phyloP scores from a whole-genome alignment of 2,329 filamentous ascomycete species.

The Botrytis galanthina region DNA sequence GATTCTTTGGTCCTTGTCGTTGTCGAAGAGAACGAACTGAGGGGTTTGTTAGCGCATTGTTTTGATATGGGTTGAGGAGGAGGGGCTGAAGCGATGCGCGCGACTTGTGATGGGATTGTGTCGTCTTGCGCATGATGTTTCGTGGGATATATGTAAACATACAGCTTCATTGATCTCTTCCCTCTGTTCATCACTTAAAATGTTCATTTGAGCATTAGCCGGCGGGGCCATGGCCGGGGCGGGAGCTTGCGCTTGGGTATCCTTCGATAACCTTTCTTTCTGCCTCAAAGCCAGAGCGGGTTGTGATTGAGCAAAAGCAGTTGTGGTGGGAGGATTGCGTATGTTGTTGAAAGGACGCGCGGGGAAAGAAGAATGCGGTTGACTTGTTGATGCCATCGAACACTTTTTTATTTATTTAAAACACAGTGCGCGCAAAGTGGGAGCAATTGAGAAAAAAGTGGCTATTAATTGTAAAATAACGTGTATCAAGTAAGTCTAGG shows the following conservation, averaged over 20 bases:
- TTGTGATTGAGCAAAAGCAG: slow-evolving; percentile 40
- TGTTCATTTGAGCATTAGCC: slow-evolving; percentile 28
- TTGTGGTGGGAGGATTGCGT: slow-evolving; percentile 37
- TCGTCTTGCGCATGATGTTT: background rate
- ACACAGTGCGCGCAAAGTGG: slow-evolving; percentile 5
- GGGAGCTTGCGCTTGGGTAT: slow-evolving; percentile 21
- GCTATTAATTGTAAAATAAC: slow-evolving; percentile 2
- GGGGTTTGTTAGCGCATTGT: slow-evolving; percentile 6
- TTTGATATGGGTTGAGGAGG: slow-evolving; percentile 10
- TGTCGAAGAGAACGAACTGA: slow-evolving; percentile 92
- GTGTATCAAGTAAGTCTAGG: slow-evolving; percentile 6
- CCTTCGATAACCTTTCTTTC: slow-evolving; percentile 35
- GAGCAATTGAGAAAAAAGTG: slow-evolving; percentile 12
- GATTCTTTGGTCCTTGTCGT: slow-evolving; percentile 89
- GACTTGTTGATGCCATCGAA: slow-evolving; percentile 46
- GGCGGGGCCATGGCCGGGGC: slow-evolving; percentile 21
- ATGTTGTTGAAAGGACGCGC: slow-evolving; percentile 38
- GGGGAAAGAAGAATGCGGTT: slow-evolving; percentile 52
- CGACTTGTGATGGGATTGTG: background rate
- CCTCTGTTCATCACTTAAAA: slow-evolving; percentile 81
- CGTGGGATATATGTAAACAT: slow-evolving; percentile 42
- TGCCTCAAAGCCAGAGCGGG: slow-evolving; percentile 32
- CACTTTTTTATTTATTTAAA: slow-evolving; percentile 2
- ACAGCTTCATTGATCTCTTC: slow-evolving; percentile 94
- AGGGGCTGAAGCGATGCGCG: background rate